phyloP scores from a whole-genome alignment of 148 eudicot genomes.

The Rhododendron ferrugineum region DNA sequence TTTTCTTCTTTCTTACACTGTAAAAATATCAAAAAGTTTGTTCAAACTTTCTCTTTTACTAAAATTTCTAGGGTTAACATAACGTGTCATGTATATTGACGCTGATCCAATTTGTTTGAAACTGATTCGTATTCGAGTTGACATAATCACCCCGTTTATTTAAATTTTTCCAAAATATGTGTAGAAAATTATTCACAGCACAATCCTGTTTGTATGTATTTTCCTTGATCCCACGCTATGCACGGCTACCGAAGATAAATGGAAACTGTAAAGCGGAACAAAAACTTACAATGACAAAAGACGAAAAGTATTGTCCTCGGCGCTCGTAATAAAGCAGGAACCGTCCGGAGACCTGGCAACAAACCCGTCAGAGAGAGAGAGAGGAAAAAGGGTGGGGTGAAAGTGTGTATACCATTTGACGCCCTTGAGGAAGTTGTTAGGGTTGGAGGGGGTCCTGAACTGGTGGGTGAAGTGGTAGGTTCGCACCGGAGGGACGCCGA shows the following conservation, averaged over 20 bases:
- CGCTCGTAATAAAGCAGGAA: slow-evolving; percentile 65
- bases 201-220: not conserved
- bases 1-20: not conserved
- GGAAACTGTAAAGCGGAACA: not conserved
- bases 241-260: not conserved
- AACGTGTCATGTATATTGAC: not conserved
- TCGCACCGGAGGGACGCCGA: slow-evolving; percentile 53
- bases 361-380: not conserved
- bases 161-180: not conserved
- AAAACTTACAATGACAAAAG: slow-evolving; percentile 55
- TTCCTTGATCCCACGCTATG: not conserved
- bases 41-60: too few species aligned
- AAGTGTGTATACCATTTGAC: slow-evolving; percentile 57
- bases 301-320: slow-evolving; percentile 71
- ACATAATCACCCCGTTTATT: not conserved
- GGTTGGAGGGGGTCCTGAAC: slow-evolving; percentile 56
- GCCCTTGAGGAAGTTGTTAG: slow-evolving; percentile 81
- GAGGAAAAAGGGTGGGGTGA: not conserved
- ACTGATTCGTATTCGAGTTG: not conserved
- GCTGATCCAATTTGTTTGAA: not conserved
- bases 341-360: slow-evolving; percentile 90
- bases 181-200: not conserved
- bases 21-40: too few species aligned
- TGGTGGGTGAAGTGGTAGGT: slow-evolving; percentile 68
- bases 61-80: too few species aligned